Base-by-base conservation (phyloP, 257 asterid genomes). In the Agastache rugosa region DNA sequence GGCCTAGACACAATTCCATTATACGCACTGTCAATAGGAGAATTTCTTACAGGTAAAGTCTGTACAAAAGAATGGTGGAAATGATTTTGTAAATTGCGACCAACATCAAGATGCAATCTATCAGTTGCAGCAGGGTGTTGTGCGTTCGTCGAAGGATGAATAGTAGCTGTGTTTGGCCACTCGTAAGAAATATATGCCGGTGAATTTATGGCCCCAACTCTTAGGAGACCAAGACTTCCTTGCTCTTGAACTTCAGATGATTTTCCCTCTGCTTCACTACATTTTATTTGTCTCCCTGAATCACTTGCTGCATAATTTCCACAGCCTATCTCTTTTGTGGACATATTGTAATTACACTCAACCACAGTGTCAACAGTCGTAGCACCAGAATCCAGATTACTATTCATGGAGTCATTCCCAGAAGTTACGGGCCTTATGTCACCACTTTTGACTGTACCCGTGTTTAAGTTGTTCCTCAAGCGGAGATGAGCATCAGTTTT, bases 91-190 rank as follows among this genome's bases (percentile, higher is more conserved):
- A 96, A 89, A 85, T 90, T 89, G 84, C 88, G 87, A 78, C 97
- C 97, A 82, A 92, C 96, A 81, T 95, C 99, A 72, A 95, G 96
- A 85, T 95, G 98, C 89, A 95, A 83, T 83, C 99, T 88, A 78
- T 92, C 99, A 59, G 98, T 87, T 73, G 99, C 89, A 54, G 97
- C 90, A 53, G 99, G 99, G 64, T 83, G 92, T 87, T 87, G 88
- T 27, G 89, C 68, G 74, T 78, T 86, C 71, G 80, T 73, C 23
- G 78, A 83, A 74, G 89, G 87, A 80, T 87, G 91, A 79, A 79
- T 42, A 53, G 96, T 91, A 73, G 86, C 88, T 79, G 89, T 70
- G 78, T 80, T 90, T 63, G 99, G 99, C 99, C 99, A 95, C 77
- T 95, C 99, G 56, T 92, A 95, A 44, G 99, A 94, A 74, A 86